These are phyloP conservation scores for Quercus bicolor DNA, from an alignment of 306 rosid genomes.

Conservation along the genomic window DNA sequence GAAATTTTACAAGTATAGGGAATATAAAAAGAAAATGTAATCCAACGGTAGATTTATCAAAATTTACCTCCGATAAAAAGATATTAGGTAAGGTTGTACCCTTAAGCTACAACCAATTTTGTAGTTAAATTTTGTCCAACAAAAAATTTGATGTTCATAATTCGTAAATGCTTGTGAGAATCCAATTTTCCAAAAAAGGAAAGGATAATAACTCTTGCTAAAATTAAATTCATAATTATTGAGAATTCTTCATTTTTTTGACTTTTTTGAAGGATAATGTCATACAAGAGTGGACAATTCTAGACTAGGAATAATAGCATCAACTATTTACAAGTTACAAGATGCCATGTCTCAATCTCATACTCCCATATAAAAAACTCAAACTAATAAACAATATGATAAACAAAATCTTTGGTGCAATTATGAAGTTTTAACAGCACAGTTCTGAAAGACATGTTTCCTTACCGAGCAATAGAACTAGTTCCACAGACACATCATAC, in stretches of 20 bases:
- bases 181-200: neutral
- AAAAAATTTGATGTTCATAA: neutral
- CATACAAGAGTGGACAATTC: slow-evolving; percentile 8
- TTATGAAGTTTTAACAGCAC: slow-evolving; percentile 18
- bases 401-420: slow-evolving; percentile 28
- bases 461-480: slow-evolving; percentile 3
- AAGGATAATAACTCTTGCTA: neutral
- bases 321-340: slow-evolving; percentile 43
- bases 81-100: too few species aligned
- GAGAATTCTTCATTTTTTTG: neutral
- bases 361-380: slow-evolving; percentile 6
- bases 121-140: too few species aligned
- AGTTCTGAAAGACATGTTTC: slow-evolving; percentile 18
- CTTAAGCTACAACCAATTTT: too few species aligned
- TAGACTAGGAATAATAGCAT: slow-evolving; percentile 16
- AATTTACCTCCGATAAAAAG: fast-evolving
- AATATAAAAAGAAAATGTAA: too few species aligned
- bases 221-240: neutral
- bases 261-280: slow-evolving; percentile 5
- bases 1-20: too few species aligned
- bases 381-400: neutral
- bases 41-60: too few species aligned
- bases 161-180: neutral
- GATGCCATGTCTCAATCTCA: slow-evolving; percentile 13
- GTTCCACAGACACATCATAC: slow-evolving; percentile 2